These are phyloP conservation scores for Leccinum longicurvipes DNA, from an alignment of 768 basidiomycete genomes.

Conservation along the genomic window DNA sequence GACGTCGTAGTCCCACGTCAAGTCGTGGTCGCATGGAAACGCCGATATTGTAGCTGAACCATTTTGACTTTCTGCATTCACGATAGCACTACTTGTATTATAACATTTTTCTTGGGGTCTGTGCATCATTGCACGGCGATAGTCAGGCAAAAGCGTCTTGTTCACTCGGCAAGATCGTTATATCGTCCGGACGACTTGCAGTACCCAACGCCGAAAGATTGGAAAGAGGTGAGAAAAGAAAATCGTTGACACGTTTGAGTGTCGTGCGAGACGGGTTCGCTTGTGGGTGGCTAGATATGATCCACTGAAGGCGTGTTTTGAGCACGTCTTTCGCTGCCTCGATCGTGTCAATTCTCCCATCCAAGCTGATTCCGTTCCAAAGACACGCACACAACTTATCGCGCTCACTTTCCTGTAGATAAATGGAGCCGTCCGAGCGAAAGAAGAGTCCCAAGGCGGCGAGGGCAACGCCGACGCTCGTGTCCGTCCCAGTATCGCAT, in stretches of 20 bases:
- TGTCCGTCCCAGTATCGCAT: constrained; percentile 58
- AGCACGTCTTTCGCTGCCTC: constrained; percentile 56
- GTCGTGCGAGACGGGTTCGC: constrained; percentile 84
- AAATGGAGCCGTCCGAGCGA: constrained; percentile 44
- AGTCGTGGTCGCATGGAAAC: not conserved
- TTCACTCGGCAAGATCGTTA: not conserved
- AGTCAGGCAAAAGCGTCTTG: not conserved
- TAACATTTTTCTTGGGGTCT: not conserved
- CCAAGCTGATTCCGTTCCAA: not conserved
- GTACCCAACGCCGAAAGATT: not conserved
- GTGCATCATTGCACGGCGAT: not conserved
- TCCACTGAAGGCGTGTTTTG: constrained; percentile 78
- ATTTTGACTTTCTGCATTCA: not conserved
- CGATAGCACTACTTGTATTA: not conserved
- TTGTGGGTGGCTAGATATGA: constrained; percentile 68
- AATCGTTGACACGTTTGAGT: constrained; percentile 76
- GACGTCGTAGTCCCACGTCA: not conserved
- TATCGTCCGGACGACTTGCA: not conserved
- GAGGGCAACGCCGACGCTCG: constrained; percentile 60
- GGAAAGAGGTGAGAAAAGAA: constrained; percentile 46
- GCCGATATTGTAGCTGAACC: not conserved
- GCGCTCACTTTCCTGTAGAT: constrained; percentile 1
- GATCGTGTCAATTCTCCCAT: not conserved
- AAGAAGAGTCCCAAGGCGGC: constrained; percentile 59
- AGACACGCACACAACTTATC: constrained; percentile 21